Base-by-base conservation (phyloP, 225 moss, liverwort and hornwort genomes). In the Straminergon stramineum region DNA sequence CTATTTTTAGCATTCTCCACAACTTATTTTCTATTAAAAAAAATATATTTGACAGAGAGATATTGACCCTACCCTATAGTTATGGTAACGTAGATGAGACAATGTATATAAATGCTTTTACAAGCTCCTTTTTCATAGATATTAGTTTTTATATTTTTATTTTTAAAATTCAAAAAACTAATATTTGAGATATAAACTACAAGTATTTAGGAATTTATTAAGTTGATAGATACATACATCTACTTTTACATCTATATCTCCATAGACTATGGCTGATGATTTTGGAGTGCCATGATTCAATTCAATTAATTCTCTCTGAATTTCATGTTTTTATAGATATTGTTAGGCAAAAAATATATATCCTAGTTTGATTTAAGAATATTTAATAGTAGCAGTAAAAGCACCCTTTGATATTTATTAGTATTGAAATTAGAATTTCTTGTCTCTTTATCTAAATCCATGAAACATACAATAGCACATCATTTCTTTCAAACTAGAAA, bases 141-240 rank as follows among this genome's bases (percentile, higher is more conserved):
- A 31, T 79, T 34, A 14, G 0, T 37, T 26, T 27, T 53, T 28
- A 12, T 52, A 70, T 7, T 39, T 69, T 35, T 18, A 53, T 35
- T 2, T 17, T 53, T 2, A 13, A 45, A 62, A 5, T 52, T 35
- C 5, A 24, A 8, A 23, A 53, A 35, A n/a, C 12, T 6, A 1
- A 14, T 41, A 39, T 16, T 82, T 71, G 3, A 74, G 65, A 37
- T n/a, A 52, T 2, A 12, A 37, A 79, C 0, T 52, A 26, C 1
- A 32, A 51, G 1, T 39, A 19, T 63, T 3, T 34, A 55, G 19
- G 5, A 58, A 2, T 61, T 70, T 16, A 11, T 37, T 41, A 24
- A 80, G 57, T 79, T 81, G 15, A 55, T 62, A 90, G 84, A 56
- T 43, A 81, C 17, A 5, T 90, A 90, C 90, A 86, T 90, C 90